Base-by-base conservation (phyloP, 345 rosid species). In the Litchi chinensis region DNA sequence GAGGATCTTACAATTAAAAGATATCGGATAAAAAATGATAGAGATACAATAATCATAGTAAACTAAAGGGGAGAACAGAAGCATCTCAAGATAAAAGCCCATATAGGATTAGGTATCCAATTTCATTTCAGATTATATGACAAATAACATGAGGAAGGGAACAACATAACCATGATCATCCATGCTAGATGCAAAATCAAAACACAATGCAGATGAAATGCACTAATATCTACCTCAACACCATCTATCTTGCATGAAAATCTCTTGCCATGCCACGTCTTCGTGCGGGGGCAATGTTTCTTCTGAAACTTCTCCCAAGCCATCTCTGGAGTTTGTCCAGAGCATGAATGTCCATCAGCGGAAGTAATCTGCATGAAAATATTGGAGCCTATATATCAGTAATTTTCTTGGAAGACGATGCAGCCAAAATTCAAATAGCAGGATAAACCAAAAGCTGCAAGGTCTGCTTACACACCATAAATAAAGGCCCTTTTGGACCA, bases 251-350 rank as follows among this genome's bases (percentile, higher is more conserved):
- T 95, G 86, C 94, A 87, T 15, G 91, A 85, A 83, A 87, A 89
- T 80, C 96, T 88, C 89, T 93, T 95, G 39, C 92, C 95, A 72
- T 92, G 90, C 95, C 89, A 89, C 79, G 88, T 82, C 82, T 89
- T 91, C 78, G 81, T 83, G 77, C 81, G 89, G 8, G 86, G 78
- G 81, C 75, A 79, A 40, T 89, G 83, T 24, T 81, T 88, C 89
- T 88, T 95, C 87, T 93, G 99, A 78, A 93, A 91, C 76, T 86
- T 91, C 52, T 86, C 93, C 98, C 98, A 93, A 40, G 90, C 90
- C 68, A 95, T 90, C 65, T 90, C 91, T 5, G 97, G 97, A 52
- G 97, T 95, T 80, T 90, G 90, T 63, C 93, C 98, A 65, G 89
- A 87, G 81, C 90, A 90, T 26, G 89, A 87, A 52, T 75, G 79